Evolutionary conservation across 352 stramenopile species (phyloP).

Genomic region (Pythium dissimile): DNA sequence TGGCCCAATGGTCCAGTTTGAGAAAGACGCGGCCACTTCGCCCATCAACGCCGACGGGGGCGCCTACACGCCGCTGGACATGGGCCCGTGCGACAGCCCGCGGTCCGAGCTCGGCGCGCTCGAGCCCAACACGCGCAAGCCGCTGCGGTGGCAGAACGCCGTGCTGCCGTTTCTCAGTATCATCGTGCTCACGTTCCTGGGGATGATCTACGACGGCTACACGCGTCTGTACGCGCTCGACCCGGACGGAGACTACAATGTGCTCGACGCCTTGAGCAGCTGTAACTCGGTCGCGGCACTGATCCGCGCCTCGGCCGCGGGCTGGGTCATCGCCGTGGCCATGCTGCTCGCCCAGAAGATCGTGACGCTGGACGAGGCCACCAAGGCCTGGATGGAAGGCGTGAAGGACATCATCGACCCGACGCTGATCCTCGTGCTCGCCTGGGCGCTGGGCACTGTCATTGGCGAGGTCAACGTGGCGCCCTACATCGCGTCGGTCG

Average conservation of each 20-base stretch:
- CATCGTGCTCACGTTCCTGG: constrained; percentile 79
- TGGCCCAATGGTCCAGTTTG: constrained; percentile 83
- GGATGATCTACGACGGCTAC: constrained; percentile 87
- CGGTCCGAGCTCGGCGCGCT: constrained; percentile 59
- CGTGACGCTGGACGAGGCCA: constrained; percentile 83
- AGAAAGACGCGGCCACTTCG: constrained; percentile 74
- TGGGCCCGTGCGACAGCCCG: constrained; percentile 68
- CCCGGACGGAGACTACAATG: constrained; percentile 40
- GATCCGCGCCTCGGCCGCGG: constrained; percentile 72
- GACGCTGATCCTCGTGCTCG: constrained; percentile 86
- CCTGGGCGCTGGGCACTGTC: constrained; percentile 85
- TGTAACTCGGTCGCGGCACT: constrained; percentile 76
- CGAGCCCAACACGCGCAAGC: constrained; percentile 68
- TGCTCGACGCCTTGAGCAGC: constrained; percentile 75
- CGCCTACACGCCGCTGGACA: constrained; percentile 53
- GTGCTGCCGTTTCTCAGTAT: constrained; percentile 82
- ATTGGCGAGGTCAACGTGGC: constrained; percentile 86
- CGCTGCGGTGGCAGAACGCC: constrained; percentile 81
- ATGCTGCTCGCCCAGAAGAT: constrained; percentile 80
- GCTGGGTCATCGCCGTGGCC: constrained; percentile 68
- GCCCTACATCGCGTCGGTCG: constrained; percentile 73
- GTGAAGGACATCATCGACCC: constrained; percentile 91
- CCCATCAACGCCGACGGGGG: constrained; percentile 60
- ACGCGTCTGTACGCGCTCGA: constrained; percentile 37
- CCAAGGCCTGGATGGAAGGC: constrained; percentile 88